Evolutionary conservation across 345 rosid species (phyloP).

Genomic region (Abelmoschus esculentus): DNA sequence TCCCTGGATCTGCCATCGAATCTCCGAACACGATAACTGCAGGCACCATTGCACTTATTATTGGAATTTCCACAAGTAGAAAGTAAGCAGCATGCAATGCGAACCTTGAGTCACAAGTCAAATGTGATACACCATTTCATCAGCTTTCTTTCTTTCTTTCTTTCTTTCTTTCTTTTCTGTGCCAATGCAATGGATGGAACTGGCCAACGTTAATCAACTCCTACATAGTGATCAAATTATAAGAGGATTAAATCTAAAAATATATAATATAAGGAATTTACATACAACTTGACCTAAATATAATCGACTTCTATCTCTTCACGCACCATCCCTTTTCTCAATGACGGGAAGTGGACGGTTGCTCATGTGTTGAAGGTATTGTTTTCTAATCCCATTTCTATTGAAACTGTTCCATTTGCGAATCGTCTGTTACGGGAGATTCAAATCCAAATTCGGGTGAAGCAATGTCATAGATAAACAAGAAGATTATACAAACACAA

Average conservation of each 20-base stretch:
- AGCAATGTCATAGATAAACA: not conserved
- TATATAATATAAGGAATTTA: no score
- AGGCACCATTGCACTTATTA: conserved; percentile 33
- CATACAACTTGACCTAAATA: not conserved
- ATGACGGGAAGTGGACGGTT: no score
- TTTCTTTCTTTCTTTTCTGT: no score
- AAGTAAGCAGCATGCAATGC: conserved; percentile 1
- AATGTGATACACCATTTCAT: conserved; percentile 7
- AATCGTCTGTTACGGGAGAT: not conserved
- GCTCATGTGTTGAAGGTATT: no score
- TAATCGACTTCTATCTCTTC: not conserved
- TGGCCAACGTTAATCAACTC: no score
- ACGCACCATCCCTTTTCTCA: no score
- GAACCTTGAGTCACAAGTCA: conserved; percentile 6
- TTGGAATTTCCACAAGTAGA: conserved; percentile 27
- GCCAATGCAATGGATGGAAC: no score
- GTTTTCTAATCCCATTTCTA: no score
- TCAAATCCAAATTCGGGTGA: not conserved
- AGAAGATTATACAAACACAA: not conserved
- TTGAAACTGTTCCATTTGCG: not conserved
- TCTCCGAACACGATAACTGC: conserved; percentile 74
- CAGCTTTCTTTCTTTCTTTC: no score
- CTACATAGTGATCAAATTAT: no score
- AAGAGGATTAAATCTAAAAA: no score
- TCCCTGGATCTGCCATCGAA: conserved; percentile 74